phyloP scores from a whole-genome alignment of 768 basidiomycete genomes.

The Lentinula raphanica region DNA sequence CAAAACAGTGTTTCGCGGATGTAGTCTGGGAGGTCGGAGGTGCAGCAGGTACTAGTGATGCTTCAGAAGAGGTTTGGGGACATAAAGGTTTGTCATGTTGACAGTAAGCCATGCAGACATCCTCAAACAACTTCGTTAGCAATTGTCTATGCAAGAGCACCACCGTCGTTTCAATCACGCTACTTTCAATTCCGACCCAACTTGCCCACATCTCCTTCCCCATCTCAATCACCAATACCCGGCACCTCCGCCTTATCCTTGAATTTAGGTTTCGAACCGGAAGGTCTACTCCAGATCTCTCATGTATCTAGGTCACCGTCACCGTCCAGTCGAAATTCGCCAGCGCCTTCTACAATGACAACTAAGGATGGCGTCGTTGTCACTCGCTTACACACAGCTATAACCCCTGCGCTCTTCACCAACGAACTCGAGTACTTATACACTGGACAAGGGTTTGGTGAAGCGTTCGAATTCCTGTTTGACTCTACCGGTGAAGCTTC shows the following conservation, averaged over 20 bases:
- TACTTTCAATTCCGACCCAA: conserved; percentile 70
- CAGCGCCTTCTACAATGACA: conserved; percentile 36
- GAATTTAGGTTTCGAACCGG: conserved; percentile 19
- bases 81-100: conserved; percentile 70
- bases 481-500: conserved; percentile 41
- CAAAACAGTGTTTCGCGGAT: conserved; percentile 94
- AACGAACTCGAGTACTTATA: conserved; percentile 94
- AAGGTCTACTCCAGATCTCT: conserved; percentile 27
- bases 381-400: conserved; percentile 60
- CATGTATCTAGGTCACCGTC: conserved; percentile 37
- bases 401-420: conserved; percentile 77
- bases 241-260: conserved; percentile 62
- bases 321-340: conserved; percentile 34
- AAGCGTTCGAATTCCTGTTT: conserved; percentile 83
- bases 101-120: not conserved
- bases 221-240: conserved; percentile 39
- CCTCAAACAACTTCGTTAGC: conserved; percentile 41
- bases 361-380: conserved; percentile 35
- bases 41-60: conserved; percentile 22
- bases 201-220: conserved; percentile 46
- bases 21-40: conserved; percentile 78
- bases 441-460: conserved; percentile 84
- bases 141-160: conserved; percentile 91
- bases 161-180: conserved; percentile 83
- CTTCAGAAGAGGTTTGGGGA: conserved; percentile 71